These are phyloP conservation scores for Vanderwaltozyma verrucispora DNA, from an alignment of 805 yeast genomes.

Conservation along the genomic window DNA sequence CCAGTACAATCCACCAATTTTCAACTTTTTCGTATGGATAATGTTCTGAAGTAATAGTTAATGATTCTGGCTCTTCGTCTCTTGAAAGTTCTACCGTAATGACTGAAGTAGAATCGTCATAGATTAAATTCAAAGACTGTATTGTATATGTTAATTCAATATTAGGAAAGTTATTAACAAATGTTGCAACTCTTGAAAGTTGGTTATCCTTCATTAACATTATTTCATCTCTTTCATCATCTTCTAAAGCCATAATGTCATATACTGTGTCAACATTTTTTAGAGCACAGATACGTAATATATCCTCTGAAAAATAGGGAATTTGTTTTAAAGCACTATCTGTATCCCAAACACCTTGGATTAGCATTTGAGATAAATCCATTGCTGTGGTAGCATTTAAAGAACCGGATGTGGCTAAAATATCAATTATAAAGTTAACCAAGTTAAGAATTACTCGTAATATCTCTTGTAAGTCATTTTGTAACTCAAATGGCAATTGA, in stretches of 20 bases:
- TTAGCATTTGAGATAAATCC: constrained; percentile 82
- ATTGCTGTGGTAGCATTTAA: constrained; percentile 70
- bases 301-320: constrained; percentile 46
- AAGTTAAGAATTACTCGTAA: constrained; percentile 41
- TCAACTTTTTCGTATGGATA: constrained; percentile 48
- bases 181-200: constrained; percentile 63
- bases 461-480: constrained; percentile 44
- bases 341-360: constrained; percentile 77
- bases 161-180: constrained; percentile 85
- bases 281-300: constrained; percentile 44
- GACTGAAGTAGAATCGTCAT: constrained; percentile 38
- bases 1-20: constrained; percentile 83
- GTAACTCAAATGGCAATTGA: constrained; percentile 49
- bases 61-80: constrained; percentile 71
- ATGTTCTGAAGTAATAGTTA: constrained; percentile 45
- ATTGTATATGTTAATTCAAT: constrained; percentile 56
- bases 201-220: constrained; percentile 43
- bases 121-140: constrained; percentile 32
- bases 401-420: constrained; percentile 69
- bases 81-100: constrained; percentile 44
- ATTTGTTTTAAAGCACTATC: constrained; percentile 74
- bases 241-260: constrained; percentile 68
- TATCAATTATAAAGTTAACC: constrained; percentile 61
- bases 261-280: constrained; percentile 58
- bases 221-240: constrained; percentile 55